These are phyloP conservation scores for Bipolaris sorokiniana DNA, from an alignment of 2,329 filamentous ascomycete genomes.

Conservation along the genomic window DNA sequence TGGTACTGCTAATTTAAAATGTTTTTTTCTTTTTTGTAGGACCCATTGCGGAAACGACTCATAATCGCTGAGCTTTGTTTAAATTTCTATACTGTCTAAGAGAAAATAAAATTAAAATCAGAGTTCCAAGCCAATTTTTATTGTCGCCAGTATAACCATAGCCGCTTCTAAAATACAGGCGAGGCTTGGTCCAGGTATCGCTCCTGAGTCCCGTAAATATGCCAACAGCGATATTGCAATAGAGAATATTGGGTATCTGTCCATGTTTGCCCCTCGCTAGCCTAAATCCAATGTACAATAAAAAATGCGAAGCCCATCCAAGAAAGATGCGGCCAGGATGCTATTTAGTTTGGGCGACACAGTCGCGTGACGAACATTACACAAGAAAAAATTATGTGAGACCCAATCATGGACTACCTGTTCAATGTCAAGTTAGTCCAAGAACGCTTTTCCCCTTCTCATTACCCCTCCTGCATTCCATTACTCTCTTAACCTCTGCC, in stretches of 20 bases:
- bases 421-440: slow-evolving; percentile 20
- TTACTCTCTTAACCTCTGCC: slow-evolving; percentile 18
- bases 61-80: not conserved
- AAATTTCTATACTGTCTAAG: not conserved
- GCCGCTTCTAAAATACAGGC: not conserved
- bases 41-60: not conserved
- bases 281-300: not conserved
- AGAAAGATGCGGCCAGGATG: not conserved
- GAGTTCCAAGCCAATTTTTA: too few relatives aligned
- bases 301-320: not conserved
- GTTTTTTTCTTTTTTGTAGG: not conserved
- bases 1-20: not conserved
- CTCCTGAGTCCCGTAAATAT: not conserved
- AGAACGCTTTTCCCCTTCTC: slow-evolving; percentile 31
- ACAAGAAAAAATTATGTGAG: not conserved
- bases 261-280: not conserved
- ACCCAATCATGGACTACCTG: not conserved
- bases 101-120: not conserved
- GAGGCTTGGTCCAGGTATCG: not conserved
- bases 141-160: not conserved
- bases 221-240: not conserved
- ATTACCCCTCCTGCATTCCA: slow-evolving; percentile 25
- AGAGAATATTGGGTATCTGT: not conserved
- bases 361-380: not conserved
- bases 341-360: not conserved